phyloP scores from a whole-genome alignment of 2,329 filamentous ascomycete species.

The Lecanicillium sp. region DNA sequence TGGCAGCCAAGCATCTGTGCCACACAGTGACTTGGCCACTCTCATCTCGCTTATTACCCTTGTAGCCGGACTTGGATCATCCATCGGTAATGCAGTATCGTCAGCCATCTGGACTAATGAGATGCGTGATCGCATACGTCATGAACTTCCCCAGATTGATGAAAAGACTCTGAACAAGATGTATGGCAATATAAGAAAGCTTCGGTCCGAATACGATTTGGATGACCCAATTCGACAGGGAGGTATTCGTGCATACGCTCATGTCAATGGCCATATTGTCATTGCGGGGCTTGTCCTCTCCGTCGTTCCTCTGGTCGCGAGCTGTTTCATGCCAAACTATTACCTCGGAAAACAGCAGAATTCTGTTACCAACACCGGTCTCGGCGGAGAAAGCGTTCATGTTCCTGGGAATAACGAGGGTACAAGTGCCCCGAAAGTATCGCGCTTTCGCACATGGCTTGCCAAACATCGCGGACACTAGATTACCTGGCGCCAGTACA shows the following conservation, averaged over 20 bases:
- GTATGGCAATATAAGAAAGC: constrained; percentile 4
- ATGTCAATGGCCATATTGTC: constrained; percentile 11
- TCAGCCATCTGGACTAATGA: constrained; percentile 27
- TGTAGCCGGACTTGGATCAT: constrained; percentile 30
- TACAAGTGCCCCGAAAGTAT: no score
- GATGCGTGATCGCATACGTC: constrained; percentile 18
- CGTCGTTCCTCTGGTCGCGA: constrained; percentile 23
- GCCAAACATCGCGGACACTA: no score
- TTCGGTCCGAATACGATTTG: constrained; percentile 8
- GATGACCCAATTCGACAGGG: constrained; percentile 15
- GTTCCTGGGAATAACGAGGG: no score
- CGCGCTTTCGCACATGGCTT: no score
- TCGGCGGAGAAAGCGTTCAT: no score
- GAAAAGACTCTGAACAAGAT: constrained; percentile 11
- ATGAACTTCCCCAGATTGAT: constrained; percentile 16
- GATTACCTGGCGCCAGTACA: no score
- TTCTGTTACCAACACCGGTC: constrained; percentile 20
- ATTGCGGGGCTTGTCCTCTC: constrained; percentile 22
- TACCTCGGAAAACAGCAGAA: constrained; percentile 23
- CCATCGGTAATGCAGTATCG: constrained; percentile 26
- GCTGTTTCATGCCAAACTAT: constrained; percentile 30
- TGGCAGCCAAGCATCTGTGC: constrained; percentile 31
- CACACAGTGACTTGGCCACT: constrained; percentile 31
- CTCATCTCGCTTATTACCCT: constrained; percentile 29
- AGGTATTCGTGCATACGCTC: constrained; percentile 21